Conservation (phyloP, 768 basidiomycete genomes). For the Leucocoprinus sp. region DNA sequence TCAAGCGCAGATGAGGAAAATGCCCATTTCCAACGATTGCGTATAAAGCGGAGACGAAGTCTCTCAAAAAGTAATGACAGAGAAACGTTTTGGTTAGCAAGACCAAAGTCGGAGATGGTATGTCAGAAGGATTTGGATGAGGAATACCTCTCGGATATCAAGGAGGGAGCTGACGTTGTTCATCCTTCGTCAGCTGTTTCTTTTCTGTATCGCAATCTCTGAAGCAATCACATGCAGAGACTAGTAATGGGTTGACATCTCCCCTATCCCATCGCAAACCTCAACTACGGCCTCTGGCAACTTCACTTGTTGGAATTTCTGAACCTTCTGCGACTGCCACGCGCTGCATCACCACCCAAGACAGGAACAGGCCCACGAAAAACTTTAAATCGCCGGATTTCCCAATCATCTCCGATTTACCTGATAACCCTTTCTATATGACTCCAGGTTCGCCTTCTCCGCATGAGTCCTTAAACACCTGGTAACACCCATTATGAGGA, state of each 20-base stretch:
- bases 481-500: slow-evolving; percentile 41
- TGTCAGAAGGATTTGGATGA: slow-evolving; percentile 13
- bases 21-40: slow-evolving; percentile 17
- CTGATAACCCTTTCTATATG: slow-evolving; percentile 62
- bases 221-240: slow-evolving; percentile 15
- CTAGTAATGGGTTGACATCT: slow-evolving; percentile 39
- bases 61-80: slow-evolving; percentile 31
- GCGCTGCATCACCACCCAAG: slow-evolving; percentile 28
- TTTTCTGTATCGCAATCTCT: slow-evolving; percentile 25
- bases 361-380: slow-evolving; percentile 21
- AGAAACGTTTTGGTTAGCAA: slow-evolving; percentile 44
- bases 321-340: slow-evolving; percentile 9
- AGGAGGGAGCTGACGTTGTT: slow-evolving; percentile 3
- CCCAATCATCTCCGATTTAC: slow-evolving; percentile 53
- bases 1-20: slow-evolving; percentile 28
- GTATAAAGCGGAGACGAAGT: slow-evolving; percentile 34
- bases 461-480: slow-evolving; percentile 22
- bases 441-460: slow-evolving; percentile 27
- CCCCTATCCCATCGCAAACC: slow-evolving; percentile 53
- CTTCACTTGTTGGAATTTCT: slow-evolving; percentile 3
- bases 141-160: slow-evolving; percentile 9
- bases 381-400: slow-evolving; percentile 2
- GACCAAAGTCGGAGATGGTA: slow-evolving; percentile 17
- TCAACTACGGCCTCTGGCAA: not conserved
- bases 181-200: slow-evolving; percentile 15